These are phyloP conservation scores for Obelidium mucronatum DNA, from an alignment of 192 early-diverging fungal genomes.

Conservation along the genomic window DNA sequence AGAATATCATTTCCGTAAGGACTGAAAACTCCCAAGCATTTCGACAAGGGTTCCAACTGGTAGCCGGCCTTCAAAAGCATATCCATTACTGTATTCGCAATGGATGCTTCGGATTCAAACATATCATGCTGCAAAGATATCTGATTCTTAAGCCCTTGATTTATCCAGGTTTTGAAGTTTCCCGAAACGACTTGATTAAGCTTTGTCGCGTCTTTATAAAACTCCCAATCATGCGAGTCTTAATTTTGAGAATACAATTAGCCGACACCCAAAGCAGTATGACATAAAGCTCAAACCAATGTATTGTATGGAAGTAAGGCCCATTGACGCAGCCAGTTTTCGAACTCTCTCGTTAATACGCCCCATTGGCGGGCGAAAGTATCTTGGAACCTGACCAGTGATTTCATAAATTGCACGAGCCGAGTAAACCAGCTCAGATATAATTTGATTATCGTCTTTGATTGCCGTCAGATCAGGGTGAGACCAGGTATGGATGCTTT, in stretches of 20 bases:
- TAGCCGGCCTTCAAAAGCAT: background rate
- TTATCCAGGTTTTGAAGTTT: background rate
- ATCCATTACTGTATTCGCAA: background rate
- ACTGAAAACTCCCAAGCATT: background rate
- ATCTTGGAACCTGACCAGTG: conserved; percentile 46
- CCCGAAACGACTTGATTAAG: background rate
- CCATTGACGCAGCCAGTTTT: background rate
- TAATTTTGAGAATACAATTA: too few species aligned
- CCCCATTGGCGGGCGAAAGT: conserved; percentile 44
- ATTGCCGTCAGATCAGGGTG: conserved; percentile 63
- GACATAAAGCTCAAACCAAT: background rate
- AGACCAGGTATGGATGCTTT: conserved; percentile 58
- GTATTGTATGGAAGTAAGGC: background rate
- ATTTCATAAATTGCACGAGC: conserved; percentile 42
- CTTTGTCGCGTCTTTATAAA: background rate
- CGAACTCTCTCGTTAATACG: background rate
- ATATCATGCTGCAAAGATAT: conserved; percentile 19
- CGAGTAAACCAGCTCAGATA: conserved; percentile 75
- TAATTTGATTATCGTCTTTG: conserved; percentile 71
- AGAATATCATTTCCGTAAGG: background rate
- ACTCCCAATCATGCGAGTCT: background rate
- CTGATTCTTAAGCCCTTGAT: background rate
- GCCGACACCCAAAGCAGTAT: too few species aligned
- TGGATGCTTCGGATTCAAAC: background rate
- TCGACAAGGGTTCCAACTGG: background rate